Evolutionary conservation across 2,329 filamentous ascomycete genomes (phyloP).

Genomic region (Clonostachys sp.): DNA sequence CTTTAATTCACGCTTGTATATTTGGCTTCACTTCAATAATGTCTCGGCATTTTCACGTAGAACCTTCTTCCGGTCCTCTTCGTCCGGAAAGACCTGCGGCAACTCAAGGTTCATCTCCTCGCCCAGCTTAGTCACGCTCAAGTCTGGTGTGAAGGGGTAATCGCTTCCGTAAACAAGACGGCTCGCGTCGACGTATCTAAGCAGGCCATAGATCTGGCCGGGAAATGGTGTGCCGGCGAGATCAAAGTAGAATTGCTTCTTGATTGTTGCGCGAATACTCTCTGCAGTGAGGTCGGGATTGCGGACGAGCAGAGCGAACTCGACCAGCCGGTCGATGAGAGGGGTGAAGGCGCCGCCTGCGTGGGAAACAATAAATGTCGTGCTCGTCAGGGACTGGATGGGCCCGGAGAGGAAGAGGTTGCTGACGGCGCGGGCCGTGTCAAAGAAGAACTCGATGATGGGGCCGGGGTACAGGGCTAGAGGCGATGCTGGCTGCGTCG

Average conservation of each 20-base stretch:
- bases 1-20: too few species aligned
- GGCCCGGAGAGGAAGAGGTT: conserved; percentile 7
- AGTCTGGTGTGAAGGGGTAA: conserved; percentile 11
- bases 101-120: not conserved
- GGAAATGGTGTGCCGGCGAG: conserved; percentile 14
- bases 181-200: conserved; percentile 4
- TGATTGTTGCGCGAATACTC: conserved; percentile 5
- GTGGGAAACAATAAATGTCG: conserved; percentile 17
- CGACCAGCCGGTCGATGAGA: conserved; percentile 9
- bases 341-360: conserved; percentile 14
- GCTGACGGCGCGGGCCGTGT: conserved; percentile 7
- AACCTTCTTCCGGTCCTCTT: not conserved
- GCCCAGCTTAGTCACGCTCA: not conserved
- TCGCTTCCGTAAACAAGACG: conserved; percentile 12
- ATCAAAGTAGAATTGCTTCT: conserved; percentile 13
- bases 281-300: conserved; percentile 21
- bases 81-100: not conserved
- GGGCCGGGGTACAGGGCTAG: conserved; percentile 8
- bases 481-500: conserved; percentile 1
- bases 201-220: not conserved
- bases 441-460: conserved; percentile 15
- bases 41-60: not conserved
- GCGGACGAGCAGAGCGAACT: not conserved
- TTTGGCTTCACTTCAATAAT: too few species aligned
- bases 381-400: conserved; percentile 9